A percentile compares a stretch with the other conserved stretches of the same genome.
These are phyloP conservation scores for Rhizopus sp. DNA, from an alignment of 371 early-diverging fungal genomes.

Conservation along the genomic window DNA sequence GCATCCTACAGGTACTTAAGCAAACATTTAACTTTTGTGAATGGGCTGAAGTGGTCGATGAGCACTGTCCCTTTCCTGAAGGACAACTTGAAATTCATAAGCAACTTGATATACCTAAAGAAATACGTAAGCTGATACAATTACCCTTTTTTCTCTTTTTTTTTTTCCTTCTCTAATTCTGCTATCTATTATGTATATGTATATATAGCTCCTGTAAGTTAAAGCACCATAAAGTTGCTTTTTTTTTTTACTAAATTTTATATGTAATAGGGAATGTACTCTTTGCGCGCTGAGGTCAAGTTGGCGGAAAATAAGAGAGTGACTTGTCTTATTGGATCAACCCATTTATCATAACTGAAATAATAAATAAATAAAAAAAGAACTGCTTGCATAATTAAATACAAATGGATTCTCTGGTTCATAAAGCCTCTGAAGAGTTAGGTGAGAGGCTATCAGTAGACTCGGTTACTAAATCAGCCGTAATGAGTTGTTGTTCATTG, in stretches of 20 bases:
- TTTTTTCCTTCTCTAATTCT: too few relatives aligned
- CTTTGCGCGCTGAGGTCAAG: background rate
- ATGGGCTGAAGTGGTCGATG: background rate
- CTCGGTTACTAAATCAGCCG: conserved; percentile 13
- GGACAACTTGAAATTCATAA: background rate
- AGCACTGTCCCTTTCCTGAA: background rate
- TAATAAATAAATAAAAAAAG: background rate
- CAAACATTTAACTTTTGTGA: background rate
- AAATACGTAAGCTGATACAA: background rate
- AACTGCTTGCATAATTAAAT: background rate
- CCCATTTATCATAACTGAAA: background rate
- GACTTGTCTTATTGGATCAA: background rate
- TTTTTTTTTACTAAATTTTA: background rate
- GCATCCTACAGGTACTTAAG: background rate
- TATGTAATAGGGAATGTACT: background rate
- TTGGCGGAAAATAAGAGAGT: background rate
- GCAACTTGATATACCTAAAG: background rate
- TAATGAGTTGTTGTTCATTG: conserved; percentile 7
- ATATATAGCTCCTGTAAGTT: background rate
- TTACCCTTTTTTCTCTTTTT: too few relatives aligned
- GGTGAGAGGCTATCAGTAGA: conserved; percentile 23
- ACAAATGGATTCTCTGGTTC: conserved; percentile 18
- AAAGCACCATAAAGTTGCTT: background rate
- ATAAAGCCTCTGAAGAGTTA: conserved; percentile 23
- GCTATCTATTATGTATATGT: too few relatives aligned